Conservation (phyloP, 1,284 basidiomycete genomes). For the Blastosporella zonata region DNA sequence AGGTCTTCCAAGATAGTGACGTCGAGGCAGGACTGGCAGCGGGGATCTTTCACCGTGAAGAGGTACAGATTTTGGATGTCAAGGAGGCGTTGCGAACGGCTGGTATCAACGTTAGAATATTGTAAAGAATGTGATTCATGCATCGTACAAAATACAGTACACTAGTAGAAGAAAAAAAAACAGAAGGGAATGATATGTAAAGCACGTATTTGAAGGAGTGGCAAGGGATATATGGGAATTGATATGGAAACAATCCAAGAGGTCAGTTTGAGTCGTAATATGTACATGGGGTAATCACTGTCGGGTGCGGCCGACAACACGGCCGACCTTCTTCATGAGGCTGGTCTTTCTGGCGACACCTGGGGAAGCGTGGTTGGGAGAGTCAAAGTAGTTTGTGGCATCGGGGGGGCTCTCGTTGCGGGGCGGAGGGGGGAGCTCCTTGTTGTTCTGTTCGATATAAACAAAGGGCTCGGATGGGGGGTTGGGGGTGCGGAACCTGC, state of each 20-base stretch:
- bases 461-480: constrained; percentile 53
- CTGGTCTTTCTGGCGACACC: constrained; percentile 71
- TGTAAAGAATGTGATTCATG: no score
- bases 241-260: constrained; percentile 16
- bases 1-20: constrained; percentile 77
- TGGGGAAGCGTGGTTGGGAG: constrained; percentile 29
- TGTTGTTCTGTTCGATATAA: constrained; percentile 61
- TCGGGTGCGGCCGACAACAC: constrained; percentile 21
- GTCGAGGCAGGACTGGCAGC: constrained; percentile 96
- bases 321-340: constrained; percentile 72
- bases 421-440: constrained; percentile 52
- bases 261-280: constrained; percentile 16
- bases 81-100: constrained; percentile 56
- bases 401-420: constrained; percentile 32
- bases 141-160: background rate
- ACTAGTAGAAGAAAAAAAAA: constrained; percentile 5
- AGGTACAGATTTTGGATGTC: constrained; percentile 75
- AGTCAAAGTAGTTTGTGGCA: constrained; percentile 49
- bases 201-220: constrained; percentile 13
- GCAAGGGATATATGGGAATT: constrained; percentile 12
- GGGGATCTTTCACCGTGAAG: constrained; percentile 94
- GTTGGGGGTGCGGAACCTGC: constrained; percentile 52
- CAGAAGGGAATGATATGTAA: constrained; percentile 15
- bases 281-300: constrained; percentile 13
- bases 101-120: constrained; percentile 49